Conservation (phyloP, 164 flowering plant species). For the Sextonia rubra region DNA sequence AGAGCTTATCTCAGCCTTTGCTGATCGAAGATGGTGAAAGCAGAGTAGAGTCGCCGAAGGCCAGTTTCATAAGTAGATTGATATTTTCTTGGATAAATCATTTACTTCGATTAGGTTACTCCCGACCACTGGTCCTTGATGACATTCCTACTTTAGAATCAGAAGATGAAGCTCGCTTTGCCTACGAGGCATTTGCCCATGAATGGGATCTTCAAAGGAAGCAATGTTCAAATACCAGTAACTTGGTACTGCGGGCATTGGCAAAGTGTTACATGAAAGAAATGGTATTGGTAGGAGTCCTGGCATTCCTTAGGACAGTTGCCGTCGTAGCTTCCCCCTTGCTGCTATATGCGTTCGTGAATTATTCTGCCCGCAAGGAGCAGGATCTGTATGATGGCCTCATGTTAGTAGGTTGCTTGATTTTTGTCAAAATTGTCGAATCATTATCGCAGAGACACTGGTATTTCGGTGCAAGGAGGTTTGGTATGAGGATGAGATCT, state of each 20-base stretch:
- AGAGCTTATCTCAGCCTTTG: constrained; percentile 40
- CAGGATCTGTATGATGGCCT: constrained; percentile 33
- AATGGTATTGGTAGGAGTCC: constrained; percentile 41
- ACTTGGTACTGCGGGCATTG: constrained; percentile 43
- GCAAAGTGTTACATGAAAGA: constrained; percentile 50
- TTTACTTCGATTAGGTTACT: constrained; percentile 54
- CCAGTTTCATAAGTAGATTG: constrained; percentile 41
- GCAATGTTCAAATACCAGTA: constrained; percentile 11
- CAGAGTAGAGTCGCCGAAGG: constrained; percentile 11
- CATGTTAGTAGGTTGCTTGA: constrained; percentile 47
- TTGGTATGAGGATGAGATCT: constrained; percentile 80
- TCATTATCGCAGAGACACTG: constrained; percentile 71
- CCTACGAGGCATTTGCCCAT: constrained; percentile 38
- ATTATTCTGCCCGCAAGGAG: constrained; percentile 33
- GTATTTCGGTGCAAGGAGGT: constrained; percentile 52
- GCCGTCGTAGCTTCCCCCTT: constrained; percentile 55
- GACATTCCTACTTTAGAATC: constrained; percentile 57
- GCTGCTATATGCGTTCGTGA: constrained; percentile 54
- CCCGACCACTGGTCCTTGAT: constrained; percentile 49
- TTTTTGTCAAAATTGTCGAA: constrained; percentile 52
- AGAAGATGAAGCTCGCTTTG: constrained; percentile 56
- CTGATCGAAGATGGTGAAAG: constrained; percentile 19
- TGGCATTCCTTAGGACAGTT: constrained; percentile 44
- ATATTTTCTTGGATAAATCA: constrained; percentile 77
- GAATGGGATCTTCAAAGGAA: constrained; percentile 36